phyloP scores from a whole-genome alignment of 441 rosid genomes.

The Breynia disticha region DNA sequence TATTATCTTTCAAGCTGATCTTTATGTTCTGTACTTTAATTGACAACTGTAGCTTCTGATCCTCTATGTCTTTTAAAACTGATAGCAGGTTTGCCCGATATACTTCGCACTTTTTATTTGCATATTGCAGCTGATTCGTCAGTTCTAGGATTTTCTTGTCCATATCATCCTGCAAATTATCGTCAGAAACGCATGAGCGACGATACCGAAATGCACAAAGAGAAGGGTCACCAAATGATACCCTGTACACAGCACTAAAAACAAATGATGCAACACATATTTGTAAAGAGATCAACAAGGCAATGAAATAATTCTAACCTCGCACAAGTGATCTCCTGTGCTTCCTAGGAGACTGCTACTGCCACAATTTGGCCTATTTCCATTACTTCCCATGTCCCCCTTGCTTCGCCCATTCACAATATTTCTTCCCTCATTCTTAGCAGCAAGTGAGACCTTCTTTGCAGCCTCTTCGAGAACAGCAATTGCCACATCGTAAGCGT shows the following conservation, averaged over 20 bases:
- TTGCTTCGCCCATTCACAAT: conserved; percentile 35
- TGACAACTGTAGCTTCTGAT: conserved; percentile 74
- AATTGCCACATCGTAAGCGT: conserved; percentile 45
- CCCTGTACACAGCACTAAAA: too few species aligned
- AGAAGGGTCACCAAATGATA: too few species aligned
- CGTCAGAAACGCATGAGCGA: background rate
- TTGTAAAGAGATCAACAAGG: background rate
- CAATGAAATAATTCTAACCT: conserved; percentile 35
- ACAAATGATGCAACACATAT: background rate
- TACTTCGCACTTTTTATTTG: conserved; percentile 66
- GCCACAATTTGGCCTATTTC: conserved; percentile 16
- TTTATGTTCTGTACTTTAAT: conserved; percentile 73
- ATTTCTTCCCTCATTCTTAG: conserved; percentile 47
- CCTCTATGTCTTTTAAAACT: conserved; percentile 75
- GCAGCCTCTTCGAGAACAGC: conserved; percentile 65
- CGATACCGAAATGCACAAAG: background rate
- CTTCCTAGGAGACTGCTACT: conserved; percentile 23
- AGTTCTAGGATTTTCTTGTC: conserved; percentile 63
- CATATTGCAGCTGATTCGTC: conserved; percentile 41
- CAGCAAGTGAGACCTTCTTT: conserved; percentile 42
- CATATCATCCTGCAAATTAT: conserved; percentile 59
- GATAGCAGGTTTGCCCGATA: conserved; percentile 72
- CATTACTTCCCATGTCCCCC: conserved; percentile 25
- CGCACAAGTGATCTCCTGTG: conserved; percentile 32
- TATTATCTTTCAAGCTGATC: conserved; percentile 64